A percentile compares a stretch with the other conserved stretches of the same genome.
phyloP scores from a whole-genome alignment of 257 asterid species.

The Solanum lignicaule region DNA sequence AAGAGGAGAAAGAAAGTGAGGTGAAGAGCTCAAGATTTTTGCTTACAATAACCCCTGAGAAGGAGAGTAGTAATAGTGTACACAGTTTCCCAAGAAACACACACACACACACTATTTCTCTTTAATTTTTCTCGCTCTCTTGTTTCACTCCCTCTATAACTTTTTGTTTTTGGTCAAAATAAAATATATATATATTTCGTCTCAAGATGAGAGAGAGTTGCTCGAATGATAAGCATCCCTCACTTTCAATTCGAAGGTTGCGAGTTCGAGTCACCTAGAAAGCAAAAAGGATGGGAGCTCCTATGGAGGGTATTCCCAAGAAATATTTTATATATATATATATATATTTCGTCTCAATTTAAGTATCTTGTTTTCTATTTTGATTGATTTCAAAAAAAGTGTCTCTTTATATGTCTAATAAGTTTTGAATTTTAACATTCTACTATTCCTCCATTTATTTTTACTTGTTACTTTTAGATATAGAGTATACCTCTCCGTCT shows the following conservation, averaged over 20 bases:
- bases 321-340: no score
- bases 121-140: background rate
- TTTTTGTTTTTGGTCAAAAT: background rate
- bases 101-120: background rate
- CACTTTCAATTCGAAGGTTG: no score
- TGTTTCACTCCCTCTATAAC: background rate
- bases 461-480: no score
- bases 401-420: background rate
- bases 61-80: background rate
- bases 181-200: no score
- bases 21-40: background rate
- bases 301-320: no score
- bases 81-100: conserved; percentile 6
- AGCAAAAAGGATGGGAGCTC: no score
- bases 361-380: background rate
- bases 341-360: background rate
- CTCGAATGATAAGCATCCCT: no score
- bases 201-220: no score
- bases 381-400: background rate
- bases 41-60: background rate
- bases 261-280: no score
- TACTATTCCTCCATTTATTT: background rate
- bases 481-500: background rate
- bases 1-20: background rate
- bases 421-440: background rate